Evolutionary conservation across 768 basidiomycete species (phyloP).

Genomic region (Galerina sulciceps): DNA sequence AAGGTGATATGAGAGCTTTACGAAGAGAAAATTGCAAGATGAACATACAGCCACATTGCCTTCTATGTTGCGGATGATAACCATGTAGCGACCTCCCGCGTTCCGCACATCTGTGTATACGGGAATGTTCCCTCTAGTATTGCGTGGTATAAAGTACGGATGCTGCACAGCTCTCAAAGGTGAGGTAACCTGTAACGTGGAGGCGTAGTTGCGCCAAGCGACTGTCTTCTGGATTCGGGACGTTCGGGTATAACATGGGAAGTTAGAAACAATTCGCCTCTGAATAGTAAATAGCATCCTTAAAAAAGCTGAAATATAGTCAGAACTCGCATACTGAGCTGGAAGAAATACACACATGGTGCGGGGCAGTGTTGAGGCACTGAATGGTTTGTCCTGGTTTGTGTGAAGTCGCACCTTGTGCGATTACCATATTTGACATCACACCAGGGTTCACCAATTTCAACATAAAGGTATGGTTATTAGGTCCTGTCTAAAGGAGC

Average conservation of each 20-base stretch:
- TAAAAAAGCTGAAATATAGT: not conserved
- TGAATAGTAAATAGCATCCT: constrained; percentile 1
- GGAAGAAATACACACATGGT: not conserved
- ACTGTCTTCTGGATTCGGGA: too few relatives aligned
- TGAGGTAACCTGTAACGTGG: constrained; percentile 7
- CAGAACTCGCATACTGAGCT: not conserved
- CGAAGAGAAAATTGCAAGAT: not conserved
- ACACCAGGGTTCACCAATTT: not conserved
- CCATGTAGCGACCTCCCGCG: constrained; percentile 58
- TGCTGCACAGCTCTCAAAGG: constrained; percentile 15
- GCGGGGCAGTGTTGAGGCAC: too few relatives aligned
- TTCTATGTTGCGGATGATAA: constrained; percentile 70
- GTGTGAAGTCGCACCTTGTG: not conserved
- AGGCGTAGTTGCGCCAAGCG: constrained; percentile 8
- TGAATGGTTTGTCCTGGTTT: too few relatives aligned
- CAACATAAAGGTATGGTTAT: constrained; percentile 7
- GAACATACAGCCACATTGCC: constrained; percentile 60
- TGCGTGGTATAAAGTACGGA: constrained; percentile 69
- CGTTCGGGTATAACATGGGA: too few relatives aligned
- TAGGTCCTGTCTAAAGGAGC: not conserved
- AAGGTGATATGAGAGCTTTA: not conserved
- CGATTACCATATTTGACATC: not conserved
- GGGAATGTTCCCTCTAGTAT: constrained; percentile 67
- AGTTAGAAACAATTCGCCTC: constrained; percentile 9
- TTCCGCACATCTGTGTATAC: constrained; percentile 80